Conservation (phyloP, 2,329 filamentous ascomycete genomes). For the Neophaeococcomyces aloes region DNA sequence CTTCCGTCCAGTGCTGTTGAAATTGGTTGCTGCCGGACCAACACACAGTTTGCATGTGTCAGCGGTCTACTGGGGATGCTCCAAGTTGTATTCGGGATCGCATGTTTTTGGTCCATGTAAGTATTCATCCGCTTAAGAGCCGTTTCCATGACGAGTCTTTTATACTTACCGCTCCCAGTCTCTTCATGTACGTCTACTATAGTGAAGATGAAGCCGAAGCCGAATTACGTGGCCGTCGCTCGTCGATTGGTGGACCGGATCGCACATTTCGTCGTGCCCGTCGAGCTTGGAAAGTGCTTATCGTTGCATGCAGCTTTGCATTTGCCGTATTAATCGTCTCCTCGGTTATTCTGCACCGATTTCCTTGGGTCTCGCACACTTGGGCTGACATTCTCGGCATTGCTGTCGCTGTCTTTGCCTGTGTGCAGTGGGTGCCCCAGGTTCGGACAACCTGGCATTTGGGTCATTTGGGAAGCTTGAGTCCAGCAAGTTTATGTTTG, state of each 20-base stretch:
- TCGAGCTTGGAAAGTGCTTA: constrained; percentile 9
- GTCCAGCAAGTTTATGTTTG: constrained; percentile 8
- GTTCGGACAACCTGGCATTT: constrained; percentile 12
- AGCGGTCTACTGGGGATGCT: constrained; percentile 11
- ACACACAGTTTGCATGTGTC: constrained; percentile 10
- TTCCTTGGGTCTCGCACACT: constrained; percentile 10
- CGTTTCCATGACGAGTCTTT: too few species aligned
- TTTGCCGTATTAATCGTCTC: constrained; percentile 9
- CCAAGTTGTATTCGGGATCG: constrained; percentile 11
- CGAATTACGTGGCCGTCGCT: constrained; percentile 7
- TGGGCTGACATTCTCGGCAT: constrained; percentile 10
- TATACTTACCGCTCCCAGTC: too few species aligned
- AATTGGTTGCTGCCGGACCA: constrained; percentile 11
- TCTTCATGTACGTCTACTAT: constrained; percentile 13
- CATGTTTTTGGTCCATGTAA: constrained; percentile 12
- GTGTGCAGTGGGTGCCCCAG: constrained; percentile 11
- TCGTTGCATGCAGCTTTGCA: constrained; percentile 11
- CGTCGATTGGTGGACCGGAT: constrained; percentile 10
- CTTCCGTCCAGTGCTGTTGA: constrained; percentile 12
- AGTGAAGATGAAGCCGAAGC: constrained; percentile 12
- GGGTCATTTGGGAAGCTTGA: constrained; percentile 10
- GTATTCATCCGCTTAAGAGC: too few species aligned
- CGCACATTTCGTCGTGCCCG: constrained; percentile 11
- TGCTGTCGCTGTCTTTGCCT: constrained; percentile 12
- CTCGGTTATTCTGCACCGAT: constrained; percentile 10